Base-by-base conservation (phyloP, 1,284 basidiomycete species). In the Cryptococcus wingfieldii region DNA sequence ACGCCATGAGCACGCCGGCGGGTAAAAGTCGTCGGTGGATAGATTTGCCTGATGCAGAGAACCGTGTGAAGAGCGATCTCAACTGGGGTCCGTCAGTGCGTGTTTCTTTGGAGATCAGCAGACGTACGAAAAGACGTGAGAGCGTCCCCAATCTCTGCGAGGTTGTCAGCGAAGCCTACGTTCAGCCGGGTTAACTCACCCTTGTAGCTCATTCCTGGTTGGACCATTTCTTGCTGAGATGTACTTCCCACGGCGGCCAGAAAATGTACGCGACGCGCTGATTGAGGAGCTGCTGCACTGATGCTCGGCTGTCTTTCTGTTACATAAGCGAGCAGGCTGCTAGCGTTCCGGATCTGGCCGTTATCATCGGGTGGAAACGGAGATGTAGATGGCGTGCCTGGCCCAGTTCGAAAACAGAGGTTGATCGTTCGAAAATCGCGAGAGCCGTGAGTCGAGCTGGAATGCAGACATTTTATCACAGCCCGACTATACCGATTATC, bases 21-120 rank as follows among this genome's bases (percentile, higher is more conserved):
- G 25, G 87, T 81, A 71, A 98, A 98, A 13, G 95, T 80, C 38
- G 90, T 88, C 9, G 85, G 80, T 0, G 94, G 94, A 67, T 98
- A 98, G 47, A 98, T 83, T 60, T 87, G 85, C 25, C 94, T 86
- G 25, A 93, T 84, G 68, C 90, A 95, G 1, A 98, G 82, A 58
- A 98, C 89, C 1, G 87, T 88, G 71, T 97, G 93, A 56, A 96
- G 86, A 2, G 90, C 88, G 25, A 94, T 88, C 74, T 98, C 94
- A 65, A 98, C 91, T 94, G 53, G 23, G 41, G 41, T 42, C 13
- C 12, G 6, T 28, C n/a, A 28, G 28, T 10, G 14, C 37, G 47
- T 37, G 37, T 34, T 8, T 34, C 16, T 8, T 12, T 6, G 14
- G 42, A 16, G 37, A 47, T 38, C 23, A 38, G 37, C 4, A 25